phyloP scores from a whole-genome alignment of 148 eudicot genomes.

The Amaranthus hypochondriacus region DNA sequence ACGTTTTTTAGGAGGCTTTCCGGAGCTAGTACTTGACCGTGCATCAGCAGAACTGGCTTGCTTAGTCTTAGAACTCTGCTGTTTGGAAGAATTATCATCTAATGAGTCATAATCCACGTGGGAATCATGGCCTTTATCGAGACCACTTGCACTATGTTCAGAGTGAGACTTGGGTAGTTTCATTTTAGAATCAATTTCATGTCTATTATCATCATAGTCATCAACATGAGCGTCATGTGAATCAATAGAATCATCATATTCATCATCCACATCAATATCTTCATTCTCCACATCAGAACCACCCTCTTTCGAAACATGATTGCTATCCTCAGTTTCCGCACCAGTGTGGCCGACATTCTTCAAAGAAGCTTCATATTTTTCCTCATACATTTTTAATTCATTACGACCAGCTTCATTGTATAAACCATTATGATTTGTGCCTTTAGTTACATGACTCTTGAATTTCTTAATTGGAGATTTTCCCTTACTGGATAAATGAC shows the following conservation, averaged over 20 bases:
- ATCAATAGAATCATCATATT: conserved; percentile 90
- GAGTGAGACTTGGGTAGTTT: conserved; percentile 33
- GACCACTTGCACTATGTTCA: conserved; percentile 32
- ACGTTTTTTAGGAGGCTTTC: conserved; percentile 55
- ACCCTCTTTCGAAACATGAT: conserved; percentile 34
- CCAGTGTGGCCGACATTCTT: conserved; percentile 44
- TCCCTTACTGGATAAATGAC: conserved; percentile 18
- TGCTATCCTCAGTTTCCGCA: conserved; percentile 26
- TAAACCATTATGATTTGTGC: conserved; percentile 43
- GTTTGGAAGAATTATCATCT: conserved; percentile 31
- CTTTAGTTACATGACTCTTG: conserved; percentile 26
- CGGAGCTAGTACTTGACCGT: conserved; percentile 41
- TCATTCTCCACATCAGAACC: conserved; percentile 32
- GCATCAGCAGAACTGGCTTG: conserved; percentile 34
- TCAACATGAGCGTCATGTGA: conserved; percentile 55
- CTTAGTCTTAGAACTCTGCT: conserved; percentile 29
- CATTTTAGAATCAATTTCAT: conserved; percentile 28
- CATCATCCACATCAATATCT: conserved; percentile 63
- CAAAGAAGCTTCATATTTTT: conserved; percentile 82
- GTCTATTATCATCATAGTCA: conserved; percentile 43
- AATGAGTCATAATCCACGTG: conserved; percentile 40
- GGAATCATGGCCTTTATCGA: conserved; percentile 25
- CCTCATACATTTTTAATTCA: conserved; percentile 82
- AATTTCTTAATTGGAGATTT: conserved; percentile 33
- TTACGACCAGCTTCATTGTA: conserved; percentile 97